Base-by-base conservation (phyloP, 345 rosid species). In the Hibiscus trionum region DNA sequence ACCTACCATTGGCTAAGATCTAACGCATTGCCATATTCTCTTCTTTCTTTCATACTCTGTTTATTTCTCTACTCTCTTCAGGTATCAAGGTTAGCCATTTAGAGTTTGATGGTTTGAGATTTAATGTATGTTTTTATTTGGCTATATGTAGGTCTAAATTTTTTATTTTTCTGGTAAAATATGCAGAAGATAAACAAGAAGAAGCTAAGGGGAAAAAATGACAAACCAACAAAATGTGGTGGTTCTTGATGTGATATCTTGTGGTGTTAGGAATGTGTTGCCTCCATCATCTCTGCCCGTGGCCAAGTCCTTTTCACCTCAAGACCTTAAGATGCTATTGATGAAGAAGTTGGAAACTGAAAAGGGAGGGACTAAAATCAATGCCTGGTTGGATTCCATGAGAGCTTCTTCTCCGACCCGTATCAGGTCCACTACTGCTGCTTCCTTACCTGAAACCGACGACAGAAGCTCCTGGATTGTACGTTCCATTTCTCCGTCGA, bases 341-440 rank as follows among this genome's bases (percentile, higher is more conserved):
- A 81, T 82, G 77, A 66, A 66, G 21, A 86, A 82, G 76, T 84
- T 83, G 2, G 91, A 86, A 71, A 64, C 77, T 64, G 79, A 77
- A 39, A 83, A 83, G 63, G 85, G 52, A 31, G 74, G 76, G 15
- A 61, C 80, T 7, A 87, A 84, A 77, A 76, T 80, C 69, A 71
- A 82, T 69, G 79, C 90, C 21, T 90, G 86, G 94, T 80, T 92
- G 24, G 93, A 91, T 70, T 90, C 96, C 2, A 89, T 92, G 96
- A 88, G 91, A 81, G 90, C 89, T 71, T 89, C 97, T 61, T 95
- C 99, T 2, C 99, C 99, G 29, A 82, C 94, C 53, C 93, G 90
- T 47, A 58, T 74, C 73, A 86, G 83, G 76, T 75, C 97, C 69
- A 52, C 72, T 1, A 77, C 83, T 69, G 47, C 72, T 2, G 78